Percentiles rank a stretch among this genome's conserved stretches.
phyloP scores from a whole-genome alignment of 2,329 filamentous ascomycete species.

The Escovopsis sp. region DNA sequence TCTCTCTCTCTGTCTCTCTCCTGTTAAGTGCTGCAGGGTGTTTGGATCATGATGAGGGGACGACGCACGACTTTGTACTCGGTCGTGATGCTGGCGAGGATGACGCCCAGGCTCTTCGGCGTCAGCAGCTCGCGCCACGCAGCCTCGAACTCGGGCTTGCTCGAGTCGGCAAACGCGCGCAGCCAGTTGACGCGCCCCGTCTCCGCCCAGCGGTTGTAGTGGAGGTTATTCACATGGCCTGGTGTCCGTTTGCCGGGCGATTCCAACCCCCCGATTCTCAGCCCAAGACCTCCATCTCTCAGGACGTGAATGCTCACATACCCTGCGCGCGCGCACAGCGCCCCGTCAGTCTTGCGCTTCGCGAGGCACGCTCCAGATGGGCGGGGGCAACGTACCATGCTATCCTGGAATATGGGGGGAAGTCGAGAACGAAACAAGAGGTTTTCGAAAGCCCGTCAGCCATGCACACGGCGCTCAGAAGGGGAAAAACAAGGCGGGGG shows the following conservation, averaged over 20 bases:
- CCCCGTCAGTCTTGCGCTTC: background rate
- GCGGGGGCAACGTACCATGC: background rate
- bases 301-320: too few species aligned
- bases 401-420: background rate
- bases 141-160: constrained; percentile 43
- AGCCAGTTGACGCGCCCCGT: constrained; percentile 67
- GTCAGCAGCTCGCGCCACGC: constrained; percentile 58
- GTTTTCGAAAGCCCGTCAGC: background rate
- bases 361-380: background rate
- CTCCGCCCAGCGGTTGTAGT: constrained; percentile 73
- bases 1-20: too few species aligned
- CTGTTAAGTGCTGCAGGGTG: constrained; percentile 8
- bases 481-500: background rate
- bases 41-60: background rate
- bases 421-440: background rate
- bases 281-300: too few species aligned
- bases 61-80: constrained; percentile 73
- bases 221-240: constrained; percentile 71
- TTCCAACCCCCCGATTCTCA: too few species aligned
- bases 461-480: too few species aligned
- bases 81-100: constrained; percentile 63
- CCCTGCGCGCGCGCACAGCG: background rate
- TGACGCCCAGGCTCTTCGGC: constrained; percentile 53
- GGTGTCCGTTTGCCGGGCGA: too few species aligned
- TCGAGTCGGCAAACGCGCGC: constrained; percentile 44